Percentiles rank a stretch among this genome's conserved stretches.
These are phyloP conservation scores for Hirsutella thompsonii DNA, from an alignment of 2,329 filamentous ascomycete species.

Conservation along the genomic window DNA sequence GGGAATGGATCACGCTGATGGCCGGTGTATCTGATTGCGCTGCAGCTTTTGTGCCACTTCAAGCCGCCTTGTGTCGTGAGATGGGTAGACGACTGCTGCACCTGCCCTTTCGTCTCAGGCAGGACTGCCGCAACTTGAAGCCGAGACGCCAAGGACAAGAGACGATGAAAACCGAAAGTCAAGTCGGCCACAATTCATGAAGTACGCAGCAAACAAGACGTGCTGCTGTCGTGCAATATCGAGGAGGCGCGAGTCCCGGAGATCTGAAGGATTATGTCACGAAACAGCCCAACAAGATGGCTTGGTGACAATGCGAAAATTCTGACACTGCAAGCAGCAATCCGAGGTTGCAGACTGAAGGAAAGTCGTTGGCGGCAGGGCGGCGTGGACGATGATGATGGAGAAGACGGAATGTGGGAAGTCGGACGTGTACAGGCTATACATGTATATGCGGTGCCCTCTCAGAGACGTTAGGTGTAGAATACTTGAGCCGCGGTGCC, in stretches of 20 bases:
- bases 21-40: slow-evolving; percentile 10
- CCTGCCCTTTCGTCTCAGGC: not conserved
- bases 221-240: no score
- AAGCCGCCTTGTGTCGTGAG: slow-evolving; percentile 8
- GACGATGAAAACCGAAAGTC: not conserved
- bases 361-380: no score
- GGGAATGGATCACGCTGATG: slow-evolving; percentile 6
- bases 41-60: slow-evolving; percentile 10
- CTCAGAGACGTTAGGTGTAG: not conserved
- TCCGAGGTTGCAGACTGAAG: no score
- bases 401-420: not conserved
- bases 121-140: not conserved
- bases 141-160: not conserved
- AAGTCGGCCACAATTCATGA: no score
- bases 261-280: no score
- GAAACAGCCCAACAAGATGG: no score
- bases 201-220: no score
- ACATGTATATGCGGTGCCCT: not conserved
- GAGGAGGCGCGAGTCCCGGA: no score
- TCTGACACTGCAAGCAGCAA: no score
- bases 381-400: not conserved
- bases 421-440: not conserved
- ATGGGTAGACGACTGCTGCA: slow-evolving; percentile 8
- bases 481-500: slow-evolving; percentile 17
- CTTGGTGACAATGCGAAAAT: no score